Base-by-base conservation (phyloP, 371 early-diverging fungal species). In the Actinomortierella ambigua region DNA sequence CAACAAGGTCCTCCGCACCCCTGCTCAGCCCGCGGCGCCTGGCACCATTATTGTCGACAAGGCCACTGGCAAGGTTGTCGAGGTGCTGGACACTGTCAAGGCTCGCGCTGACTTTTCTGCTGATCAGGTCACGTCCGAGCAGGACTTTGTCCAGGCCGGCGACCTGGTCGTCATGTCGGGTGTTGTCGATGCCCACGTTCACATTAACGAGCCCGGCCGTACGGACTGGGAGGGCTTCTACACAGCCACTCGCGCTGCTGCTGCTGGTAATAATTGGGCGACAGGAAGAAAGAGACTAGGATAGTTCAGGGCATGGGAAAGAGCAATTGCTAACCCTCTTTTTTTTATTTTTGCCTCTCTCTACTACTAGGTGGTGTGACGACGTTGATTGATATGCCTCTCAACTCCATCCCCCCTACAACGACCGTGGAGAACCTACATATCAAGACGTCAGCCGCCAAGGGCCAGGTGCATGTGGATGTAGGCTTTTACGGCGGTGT, bases 141-240 rank as follows among this genome's bases (percentile, higher is more conserved):
- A 59, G 3, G 81, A 78, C 14, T 60, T 76, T 50, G 29, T 85
- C 11, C 79, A 84, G 46, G 84, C 82, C 23, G 80, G 83, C 47
- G 77, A 82, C 46, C 78, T 81, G 57, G 78, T 92, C 13, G 73
- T 93, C 39, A 88, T 91, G 83, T 84, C 92, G 27, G 93, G 91
- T 28, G 59, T 91, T 18, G 85, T 93, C 23, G 93, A 93, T 75
- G 89, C 89, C 29, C 93, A 93, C 67, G 89, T 91, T 14, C 93
- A 91, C 67, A 82, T 93, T 71, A 91, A 91, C 63, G 90, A 91
- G 69, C 93, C 92, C 17, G 93, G 93, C 27, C 83, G 93, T 68
- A 93, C 93, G 49, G 85, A 89, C 58, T 93, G 93, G 93, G 93
- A 93, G 75, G 93, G 93, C 9, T 90, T 93, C 53, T 88, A 83